phyloP scores from a whole-genome alignment of 139 green algal species.

The Pleodorina starrii region DNA sequence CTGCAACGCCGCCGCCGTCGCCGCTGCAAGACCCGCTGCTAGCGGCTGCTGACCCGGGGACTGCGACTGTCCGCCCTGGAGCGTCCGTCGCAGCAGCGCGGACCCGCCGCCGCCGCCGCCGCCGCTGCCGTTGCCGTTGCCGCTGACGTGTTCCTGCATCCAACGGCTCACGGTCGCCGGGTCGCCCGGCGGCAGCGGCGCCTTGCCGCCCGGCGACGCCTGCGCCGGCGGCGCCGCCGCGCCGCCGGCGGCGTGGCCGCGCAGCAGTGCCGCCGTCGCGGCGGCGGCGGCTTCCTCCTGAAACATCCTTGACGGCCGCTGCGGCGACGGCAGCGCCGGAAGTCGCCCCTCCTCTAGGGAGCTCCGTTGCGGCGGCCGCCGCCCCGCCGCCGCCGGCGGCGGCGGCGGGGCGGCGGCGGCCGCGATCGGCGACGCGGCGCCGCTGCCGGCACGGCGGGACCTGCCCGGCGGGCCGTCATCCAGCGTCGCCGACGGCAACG shows the following conservation, averaged over 20 bases:
- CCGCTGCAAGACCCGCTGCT: too few species aligned
- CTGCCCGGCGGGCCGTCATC: background rate
- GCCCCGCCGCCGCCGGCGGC: background rate
- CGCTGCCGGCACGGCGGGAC: background rate
- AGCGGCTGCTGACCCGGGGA: background rate
- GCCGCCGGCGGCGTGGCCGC: background rate
- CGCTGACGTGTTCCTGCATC: background rate
- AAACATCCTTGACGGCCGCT: constrained; percentile 5
- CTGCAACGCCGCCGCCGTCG: too few species aligned
- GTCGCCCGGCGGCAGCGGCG: background rate
- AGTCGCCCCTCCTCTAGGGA: background rate
- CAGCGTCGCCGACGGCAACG: background rate
- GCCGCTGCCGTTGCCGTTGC: background rate
- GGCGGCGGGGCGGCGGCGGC: background rate
- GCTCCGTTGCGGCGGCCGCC: background rate
- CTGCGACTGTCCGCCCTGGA: background rate
- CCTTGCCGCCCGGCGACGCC: too few species aligned
- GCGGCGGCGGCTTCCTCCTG: background rate
- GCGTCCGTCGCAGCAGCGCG: background rate
- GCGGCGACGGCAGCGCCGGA: background rate
- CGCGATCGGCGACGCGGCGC: background rate
- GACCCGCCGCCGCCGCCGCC: background rate
- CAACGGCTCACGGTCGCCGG: background rate
- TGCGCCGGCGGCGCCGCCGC: background rate
- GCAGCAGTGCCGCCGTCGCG: background rate